Evolutionary conservation across 257 asterid species (phyloP), one percentile per base, ranked within the genome.

Genomic region (Henckelia pumila): DNA sequence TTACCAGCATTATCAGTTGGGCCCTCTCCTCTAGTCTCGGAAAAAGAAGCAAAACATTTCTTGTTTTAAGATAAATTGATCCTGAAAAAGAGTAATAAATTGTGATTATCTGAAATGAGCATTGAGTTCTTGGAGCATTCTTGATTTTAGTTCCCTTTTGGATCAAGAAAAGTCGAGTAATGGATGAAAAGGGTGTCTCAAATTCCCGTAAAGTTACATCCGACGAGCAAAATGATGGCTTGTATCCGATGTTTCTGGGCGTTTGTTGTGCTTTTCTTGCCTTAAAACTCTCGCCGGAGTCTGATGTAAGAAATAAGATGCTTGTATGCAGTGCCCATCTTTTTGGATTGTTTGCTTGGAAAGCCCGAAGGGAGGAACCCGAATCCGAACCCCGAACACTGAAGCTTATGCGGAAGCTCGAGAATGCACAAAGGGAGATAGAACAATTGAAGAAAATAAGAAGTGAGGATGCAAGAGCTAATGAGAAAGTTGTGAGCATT

Each of bases 391-490:
- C n/a, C n/a, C n/a, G 69, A 66, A 64, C 75, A 11, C 71, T n/a
- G n/a, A n/a, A 77, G 66, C 77, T 85, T 70, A 68, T 83, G 16
- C 80, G 33, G 2, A 80, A 80, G 83, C 88, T 91, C 52, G 81
- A 79, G 56, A 74, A 70, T 55, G 89, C 95, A 19, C 73, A 80
- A 57, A 77, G 66, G 50, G 85, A 83, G 78, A 63, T 86, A 26
- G 75, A 66, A 29, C 88, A 81, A 30, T 58, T 93, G 71, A 89
- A 83, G 84, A 86, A 69, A 66, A 52, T 80, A 61, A 73, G 98
- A 73, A 89, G 84, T 16, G 96, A 93, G 71, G 98, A 88, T 23
- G 97, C 89, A 10, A 93, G 77, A 70, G 98, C 98, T 19, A 93
- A 93, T 56, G 96, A 81, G 85, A 88, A 84, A 74, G 97, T 89